Percentiles rank a stretch among this genome's conserved stretches.
Evolutionary conservation across 441 rosid genomes (phyloP).

Genomic region (Rhodomyrtus psidioides): DNA sequence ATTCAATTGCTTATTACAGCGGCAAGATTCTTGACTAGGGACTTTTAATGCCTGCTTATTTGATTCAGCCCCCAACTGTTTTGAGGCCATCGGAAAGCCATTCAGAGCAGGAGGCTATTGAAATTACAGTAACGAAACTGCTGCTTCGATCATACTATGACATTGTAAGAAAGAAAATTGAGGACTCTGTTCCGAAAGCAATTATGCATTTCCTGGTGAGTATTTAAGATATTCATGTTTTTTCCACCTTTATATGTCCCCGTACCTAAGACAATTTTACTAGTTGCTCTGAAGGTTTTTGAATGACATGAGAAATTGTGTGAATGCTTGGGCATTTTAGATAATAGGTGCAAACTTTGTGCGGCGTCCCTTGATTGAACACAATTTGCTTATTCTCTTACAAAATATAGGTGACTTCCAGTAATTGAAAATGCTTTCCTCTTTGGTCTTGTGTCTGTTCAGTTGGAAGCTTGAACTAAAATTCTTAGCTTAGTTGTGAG

Average conservation of each 20-base stretch:
- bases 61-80: constrained; percentile 66
- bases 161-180: constrained; percentile 87
- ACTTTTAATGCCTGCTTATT: not conserved
- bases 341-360: not conserved
- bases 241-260: not conserved
- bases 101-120: constrained; percentile 74
- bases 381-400: not conserved
- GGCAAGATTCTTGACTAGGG: not conserved
- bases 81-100: constrained; percentile 71
- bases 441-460: not conserved
- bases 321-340: not conserved
- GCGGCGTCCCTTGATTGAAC: not conserved
- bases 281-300: not conserved
- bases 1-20: not conserved
- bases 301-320: not conserved
- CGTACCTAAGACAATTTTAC: not conserved
- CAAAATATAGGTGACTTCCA: not conserved
- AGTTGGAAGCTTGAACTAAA: not conserved
- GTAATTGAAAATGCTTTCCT: not conserved
- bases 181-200: constrained; percentile 85
- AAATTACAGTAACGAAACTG: constrained; percentile 69
- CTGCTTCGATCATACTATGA: constrained; percentile 84
- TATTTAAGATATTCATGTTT: not conserved
- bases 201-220: constrained; percentile 96
- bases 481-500: not conserved